Base-by-base conservation (phyloP, 192 early-diverging fungal genomes). In the Backusella parvicylindrica region DNA sequence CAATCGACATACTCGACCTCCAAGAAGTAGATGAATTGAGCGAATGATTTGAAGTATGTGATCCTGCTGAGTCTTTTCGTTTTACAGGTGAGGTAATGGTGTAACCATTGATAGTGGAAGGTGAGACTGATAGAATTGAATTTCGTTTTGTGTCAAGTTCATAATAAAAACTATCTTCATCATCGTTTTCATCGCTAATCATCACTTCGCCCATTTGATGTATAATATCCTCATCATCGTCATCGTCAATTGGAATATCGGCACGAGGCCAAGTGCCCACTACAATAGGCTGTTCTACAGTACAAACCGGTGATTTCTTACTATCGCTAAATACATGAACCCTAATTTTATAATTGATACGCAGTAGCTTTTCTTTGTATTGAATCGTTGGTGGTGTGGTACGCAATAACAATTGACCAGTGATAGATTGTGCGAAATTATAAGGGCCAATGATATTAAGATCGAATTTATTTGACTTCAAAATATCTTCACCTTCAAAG, bases 251-350 rank as follows among this genome's bases (percentile, higher is more conserved):
- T 5, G 79, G 79, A 18, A 77, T 37, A 50, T 66, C 50, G 0
- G 79, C 75, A 15, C 67, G 75, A 5, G 79, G 79, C 75, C 75
- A 81, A n/a, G 79, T 81, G 2, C 75, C 79, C 11, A 81, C 60
- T 0, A 76, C 71, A 49, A 81, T 71, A n/a, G 75, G 79, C n/a
- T 77, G 50, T 28, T 81, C 79, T 9, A 81, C 23, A 3, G 38
- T 41, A 11, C 50, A 72, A 5, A 32, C 47, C 0, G 75, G 47
- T 28, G 33, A 30, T 7, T 63, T 70, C 2, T 30, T 38, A 15
- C 28, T 66, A 12, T 43, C 56, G 11, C 73, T 63, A 6, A 64
- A 67, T 50, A 81, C 38, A 7, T 72, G 64, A 38, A 73, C 56
- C 12, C 79, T 65, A 21, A 77, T 66, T 56, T 81, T 76, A 49